Evolutionary conservation across 305 asterid species (phyloP).

Genomic region (Withania somnifera): DNA sequence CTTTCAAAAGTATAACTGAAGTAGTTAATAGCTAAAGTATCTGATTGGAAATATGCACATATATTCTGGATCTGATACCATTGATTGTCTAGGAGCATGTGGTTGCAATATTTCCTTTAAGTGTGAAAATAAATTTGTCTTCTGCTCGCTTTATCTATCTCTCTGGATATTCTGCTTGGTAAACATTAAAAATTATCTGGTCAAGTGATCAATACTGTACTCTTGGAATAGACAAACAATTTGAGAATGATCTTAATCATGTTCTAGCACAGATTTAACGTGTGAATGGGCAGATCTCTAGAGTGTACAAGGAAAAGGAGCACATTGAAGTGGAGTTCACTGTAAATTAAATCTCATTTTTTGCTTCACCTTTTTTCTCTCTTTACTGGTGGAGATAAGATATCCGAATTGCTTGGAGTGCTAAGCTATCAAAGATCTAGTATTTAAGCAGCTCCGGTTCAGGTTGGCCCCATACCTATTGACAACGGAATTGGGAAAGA

Average conservation of each 20-base stretch:
- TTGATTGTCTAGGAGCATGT: neutral
- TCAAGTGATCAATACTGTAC: neutral
- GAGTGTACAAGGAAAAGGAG: conserved; percentile 87
- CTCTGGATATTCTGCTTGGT: neutral
- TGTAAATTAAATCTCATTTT: conserved; percentile 31
- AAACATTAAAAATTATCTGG: neutral
- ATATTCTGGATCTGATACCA: neutral
- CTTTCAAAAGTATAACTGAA: neutral
- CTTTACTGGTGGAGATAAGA: neutral
- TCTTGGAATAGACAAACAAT: neutral
- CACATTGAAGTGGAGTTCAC: conserved; percentile 81
- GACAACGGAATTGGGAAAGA: conserved; percentile 81
- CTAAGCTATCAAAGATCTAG: neutral
- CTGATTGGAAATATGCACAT: neutral
- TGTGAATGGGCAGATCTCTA: conserved; percentile 44
- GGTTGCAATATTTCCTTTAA: neutral
- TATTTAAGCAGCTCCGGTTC: conserved; percentile 10
- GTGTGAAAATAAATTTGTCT: neutral
- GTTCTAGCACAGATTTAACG: conserved; percentile 8
- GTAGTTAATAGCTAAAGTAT: neutral
- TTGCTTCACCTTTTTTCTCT: neutral
- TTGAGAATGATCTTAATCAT: neutral
- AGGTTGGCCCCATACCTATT: conserved; percentile 95
- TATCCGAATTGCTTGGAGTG: neutral
- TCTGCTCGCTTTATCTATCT: neutral